Evolutionary conservation across 495 filamentous ascomycete genomes (phyloP), one percentile per base, ranked within the genome.

Genomic region (Penicillium coffeae): DNA sequence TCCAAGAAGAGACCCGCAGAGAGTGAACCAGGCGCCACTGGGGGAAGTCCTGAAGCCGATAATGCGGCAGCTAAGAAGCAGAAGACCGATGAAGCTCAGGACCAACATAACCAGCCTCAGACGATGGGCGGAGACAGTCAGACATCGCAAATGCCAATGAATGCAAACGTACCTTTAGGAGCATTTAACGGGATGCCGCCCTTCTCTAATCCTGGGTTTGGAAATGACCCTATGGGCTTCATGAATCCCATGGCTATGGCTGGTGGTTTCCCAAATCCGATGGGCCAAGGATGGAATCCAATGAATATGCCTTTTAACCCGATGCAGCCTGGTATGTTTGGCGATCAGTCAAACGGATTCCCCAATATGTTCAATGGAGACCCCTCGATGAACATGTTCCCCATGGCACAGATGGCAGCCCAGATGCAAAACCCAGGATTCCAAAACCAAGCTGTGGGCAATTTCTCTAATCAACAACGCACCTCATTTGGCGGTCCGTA

Each of bases 1-100:
- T 71, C 76, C 14, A 91, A 85, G 69, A 96, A 96, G 72, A 83
- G 93, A 13, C 77, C 85, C 9, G 90, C 90, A 30, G 87, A 95
- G 36, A 85, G 89, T 35, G 70, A 83, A 2, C 68, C 85, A 19
- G 73, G 10, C 25, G 25, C 25, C 25, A 5, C 77, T 37, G 45
- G 38, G 14, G 48, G 48, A 15, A 55, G 48, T n/a, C 46, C 53
- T 42, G 58, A 52, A 12, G 13, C 51, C 37, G 56, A 45, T 20
- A 57, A 55, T n/a, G 38, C 40, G 16, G 38, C 51, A 14, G 25
- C 42, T 30, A 76, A 70, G 54, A 72, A 68, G 44, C 66, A 59
- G 21, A 73, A 66, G 35, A 30, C 25, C 25, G 25, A 30, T 30
- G 25, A 10, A 51, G 58, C 64, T 12, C 63, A 69, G 20, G 46